phyloP scores from a whole-genome alignment of 495 filamentous ascomycete species.

The Paragyromitra xinjiangensis region DNA sequence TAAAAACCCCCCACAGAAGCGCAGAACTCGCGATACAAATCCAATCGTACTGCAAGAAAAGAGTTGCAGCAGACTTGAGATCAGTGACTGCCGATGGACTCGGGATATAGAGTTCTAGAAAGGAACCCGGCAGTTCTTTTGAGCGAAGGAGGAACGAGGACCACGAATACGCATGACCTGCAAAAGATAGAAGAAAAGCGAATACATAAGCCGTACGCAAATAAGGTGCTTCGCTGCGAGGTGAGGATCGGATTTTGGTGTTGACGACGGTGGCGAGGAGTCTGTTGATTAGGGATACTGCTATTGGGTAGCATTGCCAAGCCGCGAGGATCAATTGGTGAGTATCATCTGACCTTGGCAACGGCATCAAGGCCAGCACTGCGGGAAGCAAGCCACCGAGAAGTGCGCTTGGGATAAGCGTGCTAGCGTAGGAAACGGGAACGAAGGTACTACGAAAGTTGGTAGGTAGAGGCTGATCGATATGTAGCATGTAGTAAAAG shows the following conservation, averaged over 20 bases:
- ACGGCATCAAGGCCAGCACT: not conserved
- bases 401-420: slow-evolving; percentile 1
- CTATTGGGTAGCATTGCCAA: not conserved
- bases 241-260: not conserved
- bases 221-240: not conserved
- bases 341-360: not conserved
- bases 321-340: slow-evolving; percentile 1
- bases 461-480: not conserved
- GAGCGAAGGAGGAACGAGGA: not conserved
- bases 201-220: not conserved
- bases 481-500: not conserved
- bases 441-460: not conserved
- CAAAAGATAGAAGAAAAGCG: not conserved
- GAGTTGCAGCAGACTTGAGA: not conserved
- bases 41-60: slow-evolving; percentile 7
- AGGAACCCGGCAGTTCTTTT: not conserved
- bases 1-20: not conserved
- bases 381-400: slow-evolving; percentile 2
- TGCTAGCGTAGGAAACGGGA: not conserved
- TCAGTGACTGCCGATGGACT: not conserved
- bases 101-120: slow-evolving; percentile 1
- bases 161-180: slow-evolving; percentile 1
- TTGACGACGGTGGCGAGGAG: not conserved
- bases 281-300: not conserved
- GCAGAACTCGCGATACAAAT: slow-evolving; percentile 7